These are phyloP conservation scores for Aspergillus novoparasiticus DNA, from an alignment of 2,329 filamentous ascomycete species.

Conservation along the genomic window DNA sequence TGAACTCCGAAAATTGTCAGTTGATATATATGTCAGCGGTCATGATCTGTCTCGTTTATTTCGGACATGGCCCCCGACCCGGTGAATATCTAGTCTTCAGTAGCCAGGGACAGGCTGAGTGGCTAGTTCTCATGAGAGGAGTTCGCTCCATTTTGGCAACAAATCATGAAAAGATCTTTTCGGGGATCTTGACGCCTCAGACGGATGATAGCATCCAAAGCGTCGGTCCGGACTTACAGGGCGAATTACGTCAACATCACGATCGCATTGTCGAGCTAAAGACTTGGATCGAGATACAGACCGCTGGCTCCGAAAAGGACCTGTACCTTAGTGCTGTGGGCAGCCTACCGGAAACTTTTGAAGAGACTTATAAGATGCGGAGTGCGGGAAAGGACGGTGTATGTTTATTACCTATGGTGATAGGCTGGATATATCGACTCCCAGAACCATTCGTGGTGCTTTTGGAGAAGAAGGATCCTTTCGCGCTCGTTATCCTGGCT, in stretches of 20 bases:
- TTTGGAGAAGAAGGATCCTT: slow-evolving; percentile 31
- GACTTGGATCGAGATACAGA: slow-evolving; percentile 15
- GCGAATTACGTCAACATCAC: slow-evolving; percentile 21
- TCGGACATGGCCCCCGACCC: slow-evolving; percentile 30
- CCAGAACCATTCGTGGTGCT: slow-evolving; percentile 23
- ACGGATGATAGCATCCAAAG: not conserved
- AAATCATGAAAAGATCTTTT: slow-evolving; percentile 26
- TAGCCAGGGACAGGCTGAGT: slow-evolving; percentile 31
- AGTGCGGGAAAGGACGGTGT: slow-evolving; percentile 15
- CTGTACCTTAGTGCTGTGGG: slow-evolving; percentile 18
- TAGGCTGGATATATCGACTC: slow-evolving; percentile 37
- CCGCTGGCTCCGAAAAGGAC: not conserved
- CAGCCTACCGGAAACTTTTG: slow-evolving; percentile 18
- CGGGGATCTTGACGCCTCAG: slow-evolving; percentile 24
- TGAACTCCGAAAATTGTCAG: slow-evolving; percentile 34
- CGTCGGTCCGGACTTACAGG: slow-evolving; percentile 15
- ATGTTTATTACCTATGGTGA: slow-evolving; percentile 26
- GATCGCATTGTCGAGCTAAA: slow-evolving; percentile 16
- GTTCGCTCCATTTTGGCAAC: slow-evolving; percentile 29
- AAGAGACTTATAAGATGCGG: slow-evolving; percentile 21
- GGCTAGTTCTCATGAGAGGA: slow-evolving; percentile 35
- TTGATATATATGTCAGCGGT: slow-evolving; percentile 34
- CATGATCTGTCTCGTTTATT: slow-evolving; percentile 38
- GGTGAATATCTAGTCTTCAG: slow-evolving; percentile 40
- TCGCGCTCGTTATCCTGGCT: slow-evolving; percentile 30